Conservation (phyloP, 139 green algal species). For the Protoeuglena noctilucae region DNA sequence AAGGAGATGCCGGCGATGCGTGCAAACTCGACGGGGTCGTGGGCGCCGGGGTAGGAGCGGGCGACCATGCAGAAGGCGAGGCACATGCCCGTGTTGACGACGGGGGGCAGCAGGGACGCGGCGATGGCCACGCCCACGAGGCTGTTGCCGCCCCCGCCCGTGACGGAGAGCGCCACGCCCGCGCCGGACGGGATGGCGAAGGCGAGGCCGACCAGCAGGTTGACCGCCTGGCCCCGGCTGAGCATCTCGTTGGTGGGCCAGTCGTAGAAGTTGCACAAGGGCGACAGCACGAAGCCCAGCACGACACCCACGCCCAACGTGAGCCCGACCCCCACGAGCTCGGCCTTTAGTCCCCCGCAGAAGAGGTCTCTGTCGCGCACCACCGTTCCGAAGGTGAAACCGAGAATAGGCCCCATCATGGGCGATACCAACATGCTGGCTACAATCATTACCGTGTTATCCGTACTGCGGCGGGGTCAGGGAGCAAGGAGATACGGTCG, state of each 20-base stretch:
- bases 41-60: no score
- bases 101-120: constrained; percentile 17
- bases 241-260: constrained; percentile 19
- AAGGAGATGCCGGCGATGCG: not conserved
- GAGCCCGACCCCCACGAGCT: not conserved
- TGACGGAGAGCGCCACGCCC: constrained; percentile 13
- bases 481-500: no score
- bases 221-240: constrained; percentile 1
- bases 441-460: not conserved
- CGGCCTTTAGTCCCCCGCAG: not conserved
- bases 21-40: not conserved
- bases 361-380: constrained; percentile 5
- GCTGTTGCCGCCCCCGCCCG: not conserved
- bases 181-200: constrained; percentile 18
- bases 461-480: no score
- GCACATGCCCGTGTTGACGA: constrained; percentile 18
- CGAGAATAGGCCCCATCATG: constrained; percentile 20
- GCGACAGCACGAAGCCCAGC: not conserved
- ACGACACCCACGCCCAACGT: not conserved
- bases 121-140: constrained; percentile 15
- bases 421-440: constrained; percentile 14
- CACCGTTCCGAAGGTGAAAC: constrained; percentile 14
- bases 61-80: constrained; percentile 5
- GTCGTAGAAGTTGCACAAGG: constrained; percentile 3
- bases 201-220: constrained; percentile 11